Evolutionary conservation across 2,329 filamentous ascomycete species (phyloP), one percentile per base, ranked within the genome.

Genomic region (Aspergillus japonicus): DNA sequence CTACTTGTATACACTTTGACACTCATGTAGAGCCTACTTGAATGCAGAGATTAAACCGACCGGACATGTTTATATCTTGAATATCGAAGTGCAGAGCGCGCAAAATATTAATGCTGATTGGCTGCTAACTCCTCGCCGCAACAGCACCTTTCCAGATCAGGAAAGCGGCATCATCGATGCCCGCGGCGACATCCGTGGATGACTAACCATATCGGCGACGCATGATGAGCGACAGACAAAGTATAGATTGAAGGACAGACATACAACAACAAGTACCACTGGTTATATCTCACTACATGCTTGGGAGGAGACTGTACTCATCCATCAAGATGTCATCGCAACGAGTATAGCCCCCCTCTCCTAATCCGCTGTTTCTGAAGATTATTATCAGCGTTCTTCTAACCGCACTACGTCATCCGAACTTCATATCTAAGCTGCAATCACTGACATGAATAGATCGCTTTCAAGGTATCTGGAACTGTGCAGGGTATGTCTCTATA

Each of bases 401-500:
- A 26, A 16, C 23, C 4, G 23, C 6, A 49, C 56, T 60, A 63
- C 60, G 56, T 60, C 50, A 60, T 56, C 47, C 26, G 12, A 11
- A n/a, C 39, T 44, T 44, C 39, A 44, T 16, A 44, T 44, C 39
- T 42, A 42, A 42, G 1, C 39, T 44, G 5, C 39, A 19, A 8
- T 44, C 16, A 44, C 39, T 44, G 39, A 44, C 14, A 7, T n/a
- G 6, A 1, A 19, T 44, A 78, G 76, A 65, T 77, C 61, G 71
- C 73, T 50, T 78, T 77, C 65, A 73, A 70, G 63, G 88, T 87
- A 59, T 86, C 90, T 67, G 89, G 88, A 56, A 81, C 81, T 44
- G 89, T 92, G 12, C 89, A 92, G 82, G 89, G 89, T 87, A 76
- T 62, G 77, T 65, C 33, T 24, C 55, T 50, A 11, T n/a, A 23